Percentiles rank a stretch among this genome's conserved stretches.
phyloP scores from a whole-genome alignment of 352 stramenopile species.

The Pythium aristosporum region DNA sequence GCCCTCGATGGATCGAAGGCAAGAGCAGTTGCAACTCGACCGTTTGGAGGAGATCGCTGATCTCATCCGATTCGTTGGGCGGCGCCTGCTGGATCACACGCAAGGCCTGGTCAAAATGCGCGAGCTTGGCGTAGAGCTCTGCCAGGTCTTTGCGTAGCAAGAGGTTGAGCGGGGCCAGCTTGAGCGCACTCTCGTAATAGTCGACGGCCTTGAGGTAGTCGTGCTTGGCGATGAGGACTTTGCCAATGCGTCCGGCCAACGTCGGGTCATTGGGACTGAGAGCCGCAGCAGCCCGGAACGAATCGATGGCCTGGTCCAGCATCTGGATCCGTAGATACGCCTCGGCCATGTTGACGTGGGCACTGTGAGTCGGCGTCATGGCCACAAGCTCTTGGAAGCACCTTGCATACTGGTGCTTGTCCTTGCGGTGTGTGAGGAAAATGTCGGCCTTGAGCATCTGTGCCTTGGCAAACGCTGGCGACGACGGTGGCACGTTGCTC shows the following conservation, averaged over 20 bases:
- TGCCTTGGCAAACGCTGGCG: conserved; percentile 79
- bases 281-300: conserved; percentile 57
- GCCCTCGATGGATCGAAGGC: conserved; percentile 74
- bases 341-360: conserved; percentile 88
- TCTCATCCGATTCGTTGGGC: conserved; percentile 60
- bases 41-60: conserved; percentile 63
- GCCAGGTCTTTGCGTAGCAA: conserved; percentile 89
- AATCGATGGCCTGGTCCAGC: conserved; percentile 85
- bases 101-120: conserved; percentile 81
- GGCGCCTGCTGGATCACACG: conserved; percentile 78
- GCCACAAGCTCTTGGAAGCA: conserved; percentile 91
- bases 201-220: conserved; percentile 93
- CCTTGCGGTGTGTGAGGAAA: conserved; percentile 89
- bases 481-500: conserved; percentile 75
- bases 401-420: conserved; percentile 87
- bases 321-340: conserved; percentile 92
- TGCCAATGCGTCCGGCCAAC: conserved; percentile 86
- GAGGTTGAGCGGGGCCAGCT: conserved; percentile 71
- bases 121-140: conserved; percentile 87
- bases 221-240: conserved; percentile 91
- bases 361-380: conserved; percentile 64
- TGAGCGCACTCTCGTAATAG: conserved; percentile 92
- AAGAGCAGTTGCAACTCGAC: conserved; percentile 78
- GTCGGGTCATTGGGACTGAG: conserved; percentile 67
- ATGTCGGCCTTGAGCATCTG: conserved; percentile 94